A percentile compares a stretch with the other conserved stretches of the same genome.
Conservation (phyloP, 2,329 filamentous ascomycete genomes). For the Parastagonospora avenae region DNA sequence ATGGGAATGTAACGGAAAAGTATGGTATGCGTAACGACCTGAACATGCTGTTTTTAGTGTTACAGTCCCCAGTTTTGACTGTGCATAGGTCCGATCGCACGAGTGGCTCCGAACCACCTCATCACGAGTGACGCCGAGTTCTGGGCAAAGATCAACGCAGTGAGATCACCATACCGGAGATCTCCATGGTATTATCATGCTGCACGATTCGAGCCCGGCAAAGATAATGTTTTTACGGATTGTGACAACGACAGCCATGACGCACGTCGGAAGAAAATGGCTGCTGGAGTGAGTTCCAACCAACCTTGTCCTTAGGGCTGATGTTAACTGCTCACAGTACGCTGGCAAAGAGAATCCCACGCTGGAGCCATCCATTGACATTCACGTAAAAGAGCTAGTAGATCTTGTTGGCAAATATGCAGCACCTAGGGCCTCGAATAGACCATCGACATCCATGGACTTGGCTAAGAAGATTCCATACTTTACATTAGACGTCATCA, state of each 20-base stretch:
- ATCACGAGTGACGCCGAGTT: constrained; percentile 57
- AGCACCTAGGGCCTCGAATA: constrained; percentile 15
- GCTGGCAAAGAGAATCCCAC: constrained; percentile 60
- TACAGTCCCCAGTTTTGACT: background rate
- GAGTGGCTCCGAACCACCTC: constrained; percentile 57
- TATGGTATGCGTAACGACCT: constrained; percentile 27
- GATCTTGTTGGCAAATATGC: constrained; percentile 57
- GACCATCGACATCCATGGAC: constrained; percentile 50
- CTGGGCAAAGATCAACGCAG: constrained; percentile 49
- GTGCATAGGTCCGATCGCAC: constrained; percentile 47
- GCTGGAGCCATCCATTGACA: constrained; percentile 58
- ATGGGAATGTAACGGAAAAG: constrained; percentile 37
- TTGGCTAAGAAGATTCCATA: constrained; percentile 55
- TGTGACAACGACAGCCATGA: constrained; percentile 56
- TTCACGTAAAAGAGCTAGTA: constrained; percentile 54
- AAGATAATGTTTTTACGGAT: constrained; percentile 61
- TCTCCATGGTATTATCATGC: constrained; percentile 47
- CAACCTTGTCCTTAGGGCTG: background rate
- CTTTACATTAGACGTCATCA: constrained; percentile 63
- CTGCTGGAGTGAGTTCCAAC: constrained; percentile 49
- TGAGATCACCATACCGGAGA: constrained; percentile 50
- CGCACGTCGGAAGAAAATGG: constrained; percentile 53
- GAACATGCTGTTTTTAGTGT: background rate
- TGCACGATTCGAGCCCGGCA: constrained; percentile 59
- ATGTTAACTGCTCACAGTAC: constrained; percentile 47